Base-by-base conservation (phyloP, 2,329 filamentous ascomycete species). In the Apiospora aurea region DNA sequence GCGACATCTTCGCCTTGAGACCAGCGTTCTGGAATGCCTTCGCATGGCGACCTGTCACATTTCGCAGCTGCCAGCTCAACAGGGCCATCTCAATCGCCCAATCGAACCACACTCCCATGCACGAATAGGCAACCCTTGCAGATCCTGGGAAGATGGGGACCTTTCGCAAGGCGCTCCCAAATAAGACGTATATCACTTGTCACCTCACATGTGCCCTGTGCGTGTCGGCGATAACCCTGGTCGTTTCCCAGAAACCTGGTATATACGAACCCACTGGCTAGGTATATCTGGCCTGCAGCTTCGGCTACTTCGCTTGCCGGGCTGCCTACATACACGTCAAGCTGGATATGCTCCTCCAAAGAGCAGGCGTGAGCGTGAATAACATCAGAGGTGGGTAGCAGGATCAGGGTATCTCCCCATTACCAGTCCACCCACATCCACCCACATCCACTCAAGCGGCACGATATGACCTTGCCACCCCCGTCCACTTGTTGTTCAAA, bases 241-340 rank as follows among this genome's bases (percentile, higher is more conserved):
- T 64, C 57, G 34, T 64, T 13, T 41, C 57, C 57, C 57, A 41
- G 34, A 64, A 64, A 41, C 57, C 57, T 64, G 57, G 57, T 64
- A 64, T 64, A 61, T 61, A 61, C 53, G 8, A 64, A 34, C 34
- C 57, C 57, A n/a, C 57, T 64, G 18, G 41, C 57, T 64, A 14
- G 49, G 49, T 26, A 64, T 64, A 64, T 38, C 34, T 64, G 29
- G 13, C 29, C 57, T 64, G 57, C 57, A 64, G 57, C 57, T 64
- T 64, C 57, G 57, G 57, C 34, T 64, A n/a, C 57, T 64, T 64
- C 29, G 18, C 57, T 24, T 64, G 57, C 57, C 57, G 57, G 11
- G 34, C 34, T n/a, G 34, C 53, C 24, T 64, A 64, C 57, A 64
- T 64, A 64, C 57, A 64, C 29, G 53, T 61, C 53, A 61, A 61